Conservation (phyloP, 176 grass and related monocot genomes). For the Triticum urartu region DNA sequence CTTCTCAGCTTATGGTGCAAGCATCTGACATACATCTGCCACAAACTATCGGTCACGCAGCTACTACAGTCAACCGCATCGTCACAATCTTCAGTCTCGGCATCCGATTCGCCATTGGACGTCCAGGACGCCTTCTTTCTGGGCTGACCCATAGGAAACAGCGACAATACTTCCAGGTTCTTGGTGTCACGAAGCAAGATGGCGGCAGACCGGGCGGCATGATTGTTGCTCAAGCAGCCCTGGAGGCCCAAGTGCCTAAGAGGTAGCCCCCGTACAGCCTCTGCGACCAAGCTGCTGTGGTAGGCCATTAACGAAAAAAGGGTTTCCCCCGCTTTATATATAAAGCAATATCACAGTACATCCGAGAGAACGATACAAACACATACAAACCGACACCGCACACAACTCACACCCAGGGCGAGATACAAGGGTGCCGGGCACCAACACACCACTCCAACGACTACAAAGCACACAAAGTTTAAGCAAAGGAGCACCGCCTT, state of each 20-base stretch:
- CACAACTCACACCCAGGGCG: too few relatives aligned
- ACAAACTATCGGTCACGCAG: background rate
- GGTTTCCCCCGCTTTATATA: too few relatives aligned
- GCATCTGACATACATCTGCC: background rate
- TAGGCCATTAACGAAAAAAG: too few relatives aligned
- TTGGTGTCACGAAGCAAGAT: background rate
- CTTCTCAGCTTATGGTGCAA: background rate
- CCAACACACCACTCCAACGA: too few relatives aligned
- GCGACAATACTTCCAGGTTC: background rate
- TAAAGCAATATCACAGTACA: too few relatives aligned
- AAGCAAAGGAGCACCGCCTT: too few relatives aligned
- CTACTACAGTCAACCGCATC: background rate
- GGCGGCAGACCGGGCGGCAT: background rate
- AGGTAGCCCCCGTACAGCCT: background rate
- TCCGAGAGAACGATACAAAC: too few relatives aligned
- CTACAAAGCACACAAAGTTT: too few relatives aligned
- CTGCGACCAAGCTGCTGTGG: background rate
- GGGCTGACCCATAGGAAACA: background rate
- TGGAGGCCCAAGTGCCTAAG: conserved; percentile 20
- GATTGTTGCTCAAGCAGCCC: background rate
- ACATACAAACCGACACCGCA: too few relatives aligned
- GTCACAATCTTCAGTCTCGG: background rate
- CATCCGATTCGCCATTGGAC: background rate
- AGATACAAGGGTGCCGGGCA: too few relatives aligned
- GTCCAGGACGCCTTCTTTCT: background rate